Percentiles rank a stretch among this genome's conserved stretches.
Conservation (phyloP, 1,284 basidiomycete genomes). For the Gymnopus androsaceus region DNA sequence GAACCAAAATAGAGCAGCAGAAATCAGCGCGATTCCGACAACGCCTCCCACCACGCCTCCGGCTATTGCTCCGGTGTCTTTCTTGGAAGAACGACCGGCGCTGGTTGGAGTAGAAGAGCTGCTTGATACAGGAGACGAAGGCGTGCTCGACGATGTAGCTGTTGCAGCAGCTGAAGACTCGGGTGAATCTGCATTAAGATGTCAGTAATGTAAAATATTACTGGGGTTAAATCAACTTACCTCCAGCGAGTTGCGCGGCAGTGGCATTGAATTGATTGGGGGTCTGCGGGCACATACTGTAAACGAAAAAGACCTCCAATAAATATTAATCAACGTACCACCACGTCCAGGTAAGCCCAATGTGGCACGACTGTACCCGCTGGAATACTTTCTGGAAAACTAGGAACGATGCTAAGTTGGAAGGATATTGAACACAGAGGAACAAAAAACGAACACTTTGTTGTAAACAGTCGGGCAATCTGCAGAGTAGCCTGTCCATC, state of each 20-base stretch:
- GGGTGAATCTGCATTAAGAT: conserved; percentile 5
- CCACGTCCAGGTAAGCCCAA: conserved; percentile 33
- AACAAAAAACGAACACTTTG: conserved; percentile 4
- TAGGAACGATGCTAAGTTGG: conserved; percentile 8
- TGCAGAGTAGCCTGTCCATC: conserved; percentile 7
- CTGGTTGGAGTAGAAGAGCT: conserved; percentile 5
- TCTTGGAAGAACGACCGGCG: conserved; percentile 19
- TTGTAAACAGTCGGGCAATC: conserved; percentile 11
- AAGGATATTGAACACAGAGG: background rate
- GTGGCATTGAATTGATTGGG: conserved; percentile 20
- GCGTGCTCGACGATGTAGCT: conserved; percentile 5
- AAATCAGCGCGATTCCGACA: conserved; percentile 30
- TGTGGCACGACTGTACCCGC: conserved; percentile 28
- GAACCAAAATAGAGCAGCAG: conserved; percentile 36
- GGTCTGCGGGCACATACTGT: no score
- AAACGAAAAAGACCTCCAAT: no score
- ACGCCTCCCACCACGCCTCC: conserved; percentile 46
- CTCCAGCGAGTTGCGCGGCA: conserved; percentile 18
- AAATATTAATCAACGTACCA: conserved; percentile 21
- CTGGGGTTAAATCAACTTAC: conserved; percentile 7
- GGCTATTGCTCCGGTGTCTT: conserved; percentile 44
- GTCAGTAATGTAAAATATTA: background rate
- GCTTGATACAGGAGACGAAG: conserved; percentile 4
- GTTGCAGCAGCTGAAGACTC: conserved; percentile 12
- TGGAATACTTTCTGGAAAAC: conserved; percentile 28